These are phyloP conservation scores for Penicillium sp. DNA, from an alignment of 2,329 filamentous ascomycete genomes.

Conservation along the genomic window DNA sequence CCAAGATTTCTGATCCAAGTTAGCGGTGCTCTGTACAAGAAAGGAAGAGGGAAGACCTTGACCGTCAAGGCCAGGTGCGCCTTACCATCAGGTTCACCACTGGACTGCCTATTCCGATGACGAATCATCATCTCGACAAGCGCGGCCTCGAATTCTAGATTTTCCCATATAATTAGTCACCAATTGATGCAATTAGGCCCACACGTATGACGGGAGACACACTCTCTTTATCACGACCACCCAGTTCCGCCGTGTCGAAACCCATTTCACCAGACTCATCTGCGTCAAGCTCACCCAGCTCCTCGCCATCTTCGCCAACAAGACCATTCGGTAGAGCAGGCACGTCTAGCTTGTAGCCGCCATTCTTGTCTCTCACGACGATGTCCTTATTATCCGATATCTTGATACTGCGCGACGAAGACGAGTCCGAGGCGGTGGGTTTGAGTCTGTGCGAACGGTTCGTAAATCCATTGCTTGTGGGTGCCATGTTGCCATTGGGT, in stretches of 20 bases:
- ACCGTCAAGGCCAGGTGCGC: slow-evolving; percentile 11
- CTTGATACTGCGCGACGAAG: slow-evolving; percentile 23
- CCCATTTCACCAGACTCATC: slow-evolving; percentile 56
- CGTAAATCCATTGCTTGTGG: slow-evolving; percentile 22
- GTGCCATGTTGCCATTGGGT: slow-evolving; percentile 23
- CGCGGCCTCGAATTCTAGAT: slow-evolving; percentile 50
- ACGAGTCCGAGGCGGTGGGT: slow-evolving; percentile 26
- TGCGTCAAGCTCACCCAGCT: slow-evolving; percentile 52
- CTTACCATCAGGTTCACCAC: slow-evolving; percentile 67
- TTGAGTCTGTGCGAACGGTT: slow-evolving; percentile 28
- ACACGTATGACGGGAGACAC: too few relatives aligned
- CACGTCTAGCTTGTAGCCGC: slow-evolving; percentile 53
- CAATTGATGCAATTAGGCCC: too few relatives aligned
- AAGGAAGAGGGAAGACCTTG: neutral
- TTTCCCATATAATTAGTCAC: too few relatives aligned
- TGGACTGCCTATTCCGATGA: slow-evolving; percentile 55
- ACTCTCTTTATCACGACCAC: slow-evolving; percentile 46
- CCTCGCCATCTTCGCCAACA: slow-evolving; percentile 44
- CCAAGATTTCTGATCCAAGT: slow-evolving; percentile 63
- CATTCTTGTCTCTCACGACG: slow-evolving; percentile 54
- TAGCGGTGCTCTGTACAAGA: neutral
- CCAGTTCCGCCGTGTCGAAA: slow-evolving; percentile 54
- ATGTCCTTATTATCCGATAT: slow-evolving; percentile 50
- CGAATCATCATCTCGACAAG: slow-evolving; percentile 49
- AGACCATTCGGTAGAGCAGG: slow-evolving; percentile 45